phyloP scores from a whole-genome alignment of 164 flowering plant genomes.

The Cinnamomum micranthum region DNA sequence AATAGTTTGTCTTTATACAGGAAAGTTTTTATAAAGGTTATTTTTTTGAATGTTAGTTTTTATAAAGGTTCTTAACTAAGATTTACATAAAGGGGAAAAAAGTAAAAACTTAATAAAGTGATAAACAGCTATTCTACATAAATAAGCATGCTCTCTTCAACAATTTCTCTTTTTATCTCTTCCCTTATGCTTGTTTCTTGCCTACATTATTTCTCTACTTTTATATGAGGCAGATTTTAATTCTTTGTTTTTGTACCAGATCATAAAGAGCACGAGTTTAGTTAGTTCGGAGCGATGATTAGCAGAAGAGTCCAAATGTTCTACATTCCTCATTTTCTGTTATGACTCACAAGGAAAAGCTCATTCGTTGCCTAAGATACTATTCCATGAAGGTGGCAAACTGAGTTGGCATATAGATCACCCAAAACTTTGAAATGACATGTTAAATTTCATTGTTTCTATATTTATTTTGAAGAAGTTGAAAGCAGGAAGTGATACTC shows the following conservation, averaged over 20 bases:
- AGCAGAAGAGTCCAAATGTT: neutral
- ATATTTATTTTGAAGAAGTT: constrained; percentile 6
- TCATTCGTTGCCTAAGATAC: neutral
- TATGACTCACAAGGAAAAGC: neutral
- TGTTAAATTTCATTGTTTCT: constrained; percentile 8
- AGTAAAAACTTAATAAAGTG: neutral
- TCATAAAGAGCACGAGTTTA: constrained; percentile 40
- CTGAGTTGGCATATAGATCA: neutral
- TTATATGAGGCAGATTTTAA: neutral
- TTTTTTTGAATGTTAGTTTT: no score
- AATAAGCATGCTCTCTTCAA: no score
- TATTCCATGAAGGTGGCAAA: constrained; percentile 8
- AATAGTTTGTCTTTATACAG: no score
- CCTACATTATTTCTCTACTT: neutral
- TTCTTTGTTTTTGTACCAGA: constrained; percentile 30
- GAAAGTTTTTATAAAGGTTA: no score
- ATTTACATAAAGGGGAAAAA: no score
- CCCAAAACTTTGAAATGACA: constrained; percentile 12
- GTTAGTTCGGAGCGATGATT: constrained; percentile 26
- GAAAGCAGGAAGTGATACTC: constrained; percentile 14
- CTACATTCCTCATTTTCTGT: constrained; percentile 6
- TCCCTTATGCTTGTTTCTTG: neutral
- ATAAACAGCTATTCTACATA: neutral
- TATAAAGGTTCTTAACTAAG: no score
- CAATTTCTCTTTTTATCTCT: neutral